A percentile compares a stretch with the other conserved stretches of the same genome.
phyloP scores from a whole-genome alignment of 73 alveolate species.

The Stentor coeruleus region DNA sequence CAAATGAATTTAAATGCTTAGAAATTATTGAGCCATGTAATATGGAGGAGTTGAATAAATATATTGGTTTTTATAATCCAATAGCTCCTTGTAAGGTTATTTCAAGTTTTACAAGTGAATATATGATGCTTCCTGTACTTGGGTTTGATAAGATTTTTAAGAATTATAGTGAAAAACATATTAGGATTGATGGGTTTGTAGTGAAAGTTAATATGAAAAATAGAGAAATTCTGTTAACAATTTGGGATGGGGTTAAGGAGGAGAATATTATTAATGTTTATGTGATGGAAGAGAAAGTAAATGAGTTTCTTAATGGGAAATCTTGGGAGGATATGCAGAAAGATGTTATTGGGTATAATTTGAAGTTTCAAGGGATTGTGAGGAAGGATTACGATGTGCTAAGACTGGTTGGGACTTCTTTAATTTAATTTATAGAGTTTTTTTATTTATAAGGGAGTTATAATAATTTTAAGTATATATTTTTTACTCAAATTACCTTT shows the following conservation, averaged over 20 bases:
- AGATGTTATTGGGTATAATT: neutral
- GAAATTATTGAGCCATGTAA: neutral
- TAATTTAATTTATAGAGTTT: no score
- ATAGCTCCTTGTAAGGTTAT: neutral
- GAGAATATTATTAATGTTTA: neutral
- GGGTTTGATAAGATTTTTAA: neutral
- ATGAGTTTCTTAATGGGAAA: neutral
- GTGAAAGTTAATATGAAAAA: neutral
- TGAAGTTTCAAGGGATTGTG: neutral
- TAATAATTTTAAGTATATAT: no score
- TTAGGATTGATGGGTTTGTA: conserved; percentile 9
- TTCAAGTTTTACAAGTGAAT: neutral
- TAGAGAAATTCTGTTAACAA: neutral
- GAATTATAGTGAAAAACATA: neutral
- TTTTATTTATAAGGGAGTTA: no score
- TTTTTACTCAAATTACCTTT: no score
- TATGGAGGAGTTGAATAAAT: neutral
- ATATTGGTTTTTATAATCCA: neutral
- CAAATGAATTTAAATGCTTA: neutral
- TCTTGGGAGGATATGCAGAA: neutral
- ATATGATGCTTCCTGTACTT: neutral
- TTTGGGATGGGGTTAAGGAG: neutral
- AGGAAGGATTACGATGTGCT: neutral
- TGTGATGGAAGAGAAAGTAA: neutral
- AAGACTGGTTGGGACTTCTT: conserved; percentile 9